Conservation (phyloP, 2,329 filamentous ascomycete genomes). For the Incumbomyces lentus region DNA sequence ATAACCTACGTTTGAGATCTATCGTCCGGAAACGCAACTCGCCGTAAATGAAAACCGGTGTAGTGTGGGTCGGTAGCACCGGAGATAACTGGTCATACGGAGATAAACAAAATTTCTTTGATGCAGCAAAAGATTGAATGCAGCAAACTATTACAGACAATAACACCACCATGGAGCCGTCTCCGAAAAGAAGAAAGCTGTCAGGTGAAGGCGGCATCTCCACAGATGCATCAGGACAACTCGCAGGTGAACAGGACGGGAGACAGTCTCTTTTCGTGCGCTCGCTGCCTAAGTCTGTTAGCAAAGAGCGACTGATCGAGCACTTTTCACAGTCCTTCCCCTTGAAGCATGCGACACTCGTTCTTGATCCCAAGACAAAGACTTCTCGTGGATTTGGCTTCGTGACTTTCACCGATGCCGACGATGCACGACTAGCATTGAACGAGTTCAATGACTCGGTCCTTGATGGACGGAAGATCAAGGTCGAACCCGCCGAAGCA, state of each 20-base stretch:
- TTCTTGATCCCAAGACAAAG: constrained; percentile 76
- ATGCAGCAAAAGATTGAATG: neutral
- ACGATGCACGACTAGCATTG: constrained; percentile 74
- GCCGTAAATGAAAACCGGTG: neutral
- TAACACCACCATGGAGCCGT: constrained; percentile 25
- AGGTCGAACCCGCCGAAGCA: constrained; percentile 77
- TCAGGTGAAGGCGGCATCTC: constrained; percentile 22
- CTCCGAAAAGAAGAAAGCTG: constrained; percentile 28
- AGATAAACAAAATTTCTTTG: neutral
- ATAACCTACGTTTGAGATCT: constrained; percentile 19
- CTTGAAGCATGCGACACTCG: constrained; percentile 90
- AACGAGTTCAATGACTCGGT: constrained; percentile 68
- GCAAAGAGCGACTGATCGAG: constrained; percentile 70
- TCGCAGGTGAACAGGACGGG: constrained; percentile 21
- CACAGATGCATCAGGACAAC: constrained; percentile 21
- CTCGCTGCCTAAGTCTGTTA: constrained; percentile 66
- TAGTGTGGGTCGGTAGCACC: no score
- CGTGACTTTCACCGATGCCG: constrained; percentile 88
- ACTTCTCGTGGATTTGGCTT: constrained; percentile 88
- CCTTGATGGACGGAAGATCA: constrained; percentile 71
- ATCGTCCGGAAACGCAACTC: neutral
- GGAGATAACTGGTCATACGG: neutral
- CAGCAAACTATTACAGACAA: no score
- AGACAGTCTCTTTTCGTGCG: constrained; percentile 78
- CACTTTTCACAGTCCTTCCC: constrained; percentile 92